Base-by-base conservation (phyloP, 306 rosid genomes). In the Mucuna pruriens region DNA sequence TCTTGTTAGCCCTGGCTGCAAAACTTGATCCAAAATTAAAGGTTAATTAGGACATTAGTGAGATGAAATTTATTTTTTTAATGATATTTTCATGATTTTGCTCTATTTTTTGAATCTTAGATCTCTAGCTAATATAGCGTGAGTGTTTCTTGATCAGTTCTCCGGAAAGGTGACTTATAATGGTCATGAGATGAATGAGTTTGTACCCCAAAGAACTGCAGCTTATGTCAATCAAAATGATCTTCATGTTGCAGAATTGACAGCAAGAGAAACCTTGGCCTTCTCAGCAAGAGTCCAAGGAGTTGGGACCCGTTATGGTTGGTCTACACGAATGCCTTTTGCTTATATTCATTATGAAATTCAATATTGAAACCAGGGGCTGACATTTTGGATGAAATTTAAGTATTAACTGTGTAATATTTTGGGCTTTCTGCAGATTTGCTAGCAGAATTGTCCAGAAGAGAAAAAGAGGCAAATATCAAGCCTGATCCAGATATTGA, bases 211-310 rank as follows among this genome's bases (percentile, higher is more conserved):
- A 66, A 88, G 92, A 83, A 89, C 95, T 45, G 84, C 95, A 29
- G 97, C 95, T 7, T 92, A 92, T 74, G 88, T 92, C 36, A 87
- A 88, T 74, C 97, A 92, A 77, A 33, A 91, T 84, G 97, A 92
- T 86, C 87, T 89, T 82, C 97, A 91, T 60, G 60, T 89, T 36
- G 92, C 92, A 74, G 92, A 89, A 78, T 64, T 91, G 91, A 92
- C 97, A 4, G 97, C 91, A 0, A 85, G 97, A 83, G 95, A 92
- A 87, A 92, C 97, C 39, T 74, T 92, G 85, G 89, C 86, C 22
- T 92, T 92, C 88, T 90, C 97, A 5, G 97, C 97, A 60, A 90
- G 91, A 82, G 88, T 91, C 65, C 97, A 92, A 89, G 97, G 97
- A 48, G 91, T 91, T 31, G 97, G 94, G 23, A n/a, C 80, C 5